These are phyloP conservation scores for Sarocladium oryzae DNA, from an alignment of 2,329 filamentous ascomycete species.

Conservation along the genomic window DNA sequence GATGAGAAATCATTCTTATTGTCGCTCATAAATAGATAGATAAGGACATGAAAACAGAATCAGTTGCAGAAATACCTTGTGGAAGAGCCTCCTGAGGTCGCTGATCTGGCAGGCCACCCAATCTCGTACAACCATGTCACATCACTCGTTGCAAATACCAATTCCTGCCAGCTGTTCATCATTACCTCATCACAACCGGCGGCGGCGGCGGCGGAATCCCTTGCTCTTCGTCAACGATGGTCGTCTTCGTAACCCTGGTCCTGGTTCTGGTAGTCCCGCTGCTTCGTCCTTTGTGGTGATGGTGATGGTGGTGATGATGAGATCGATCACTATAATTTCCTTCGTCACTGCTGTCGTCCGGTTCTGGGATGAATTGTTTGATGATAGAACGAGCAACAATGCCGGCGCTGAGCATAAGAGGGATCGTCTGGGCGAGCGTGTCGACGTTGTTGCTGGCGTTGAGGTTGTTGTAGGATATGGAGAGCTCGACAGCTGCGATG, in stretches of 20 bases:
- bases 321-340: background rate
- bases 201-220: slow-evolving; percentile 1
- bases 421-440: slow-evolving; percentile 24
- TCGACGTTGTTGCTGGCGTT: slow-evolving; percentile 17
- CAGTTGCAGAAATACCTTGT: too few species aligned
- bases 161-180: background rate
- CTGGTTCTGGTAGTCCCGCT: background rate
- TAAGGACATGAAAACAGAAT: too few species aligned
- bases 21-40: too few species aligned
- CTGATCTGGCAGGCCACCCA: too few species aligned
- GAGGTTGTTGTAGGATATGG: slow-evolving; percentile 27
- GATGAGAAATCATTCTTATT: too few species aligned
- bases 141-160: background rate
- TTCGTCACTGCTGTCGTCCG: slow-evolving; percentile 1
- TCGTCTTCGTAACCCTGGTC: slow-evolving; percentile 3
- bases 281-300: background rate
- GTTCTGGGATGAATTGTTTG: slow-evolving; percentile 1
- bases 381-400: slow-evolving; percentile 14
- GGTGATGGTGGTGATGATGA: slow-evolving; percentile 6
- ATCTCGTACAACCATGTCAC: slow-evolving; percentile 2
- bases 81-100: too few species aligned
- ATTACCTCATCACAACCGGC: background rate
- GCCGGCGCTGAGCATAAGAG: slow-evolving; percentile 24
- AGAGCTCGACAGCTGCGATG: slow-evolving; percentile 25
- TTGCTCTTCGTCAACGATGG: background rate